A percentile compares a stretch with the other conserved stretches of the same genome.
phyloP scores from a whole-genome alignment of 331 rosid species.

The Quercus phellos region DNA sequence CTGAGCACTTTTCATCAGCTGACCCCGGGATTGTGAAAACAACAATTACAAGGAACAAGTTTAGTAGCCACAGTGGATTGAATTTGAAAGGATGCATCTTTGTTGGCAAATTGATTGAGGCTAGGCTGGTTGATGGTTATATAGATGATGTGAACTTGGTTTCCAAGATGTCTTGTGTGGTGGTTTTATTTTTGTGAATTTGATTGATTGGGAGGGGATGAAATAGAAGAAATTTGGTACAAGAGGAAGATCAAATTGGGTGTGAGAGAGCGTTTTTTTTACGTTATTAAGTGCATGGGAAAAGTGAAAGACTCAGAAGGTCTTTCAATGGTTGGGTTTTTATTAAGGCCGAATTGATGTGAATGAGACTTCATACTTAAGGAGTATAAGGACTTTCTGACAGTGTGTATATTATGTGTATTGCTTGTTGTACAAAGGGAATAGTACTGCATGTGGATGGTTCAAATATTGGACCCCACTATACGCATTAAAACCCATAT shows the following conservation, averaged over 20 bases:
- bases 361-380: slow-evolving; percentile 12
- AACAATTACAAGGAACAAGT: slow-evolving; percentile 19
- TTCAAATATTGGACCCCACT: slow-evolving; percentile 18
- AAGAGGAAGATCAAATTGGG: neutral
- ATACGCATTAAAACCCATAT: neutral
- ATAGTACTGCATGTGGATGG: slow-evolving; percentile 31
- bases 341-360: slow-evolving; percentile 2
- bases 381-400: neutral
- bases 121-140: neutral
- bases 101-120: slow-evolving; percentile 6
- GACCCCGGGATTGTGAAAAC: neutral
- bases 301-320: slow-evolving; percentile 3
- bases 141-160: neutral
- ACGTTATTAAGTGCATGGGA: slow-evolving; percentile 54
- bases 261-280: slow-evolving; percentile 16
- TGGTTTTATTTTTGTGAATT: neutral
- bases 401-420: no score
- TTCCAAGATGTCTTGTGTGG: neutral
- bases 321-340: neutral
- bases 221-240: neutral
- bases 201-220: neutral
- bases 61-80: slow-evolving; percentile 15
- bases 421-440: slow-evolving; percentile 9
- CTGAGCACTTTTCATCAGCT: slow-evolving; percentile 35
- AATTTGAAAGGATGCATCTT: slow-evolving; percentile 24